Evolutionary conservation across 306 rosid genomes (phyloP), one percentile per base, ranked within the genome.

Genomic region (Rubus parviflorus): DNA sequence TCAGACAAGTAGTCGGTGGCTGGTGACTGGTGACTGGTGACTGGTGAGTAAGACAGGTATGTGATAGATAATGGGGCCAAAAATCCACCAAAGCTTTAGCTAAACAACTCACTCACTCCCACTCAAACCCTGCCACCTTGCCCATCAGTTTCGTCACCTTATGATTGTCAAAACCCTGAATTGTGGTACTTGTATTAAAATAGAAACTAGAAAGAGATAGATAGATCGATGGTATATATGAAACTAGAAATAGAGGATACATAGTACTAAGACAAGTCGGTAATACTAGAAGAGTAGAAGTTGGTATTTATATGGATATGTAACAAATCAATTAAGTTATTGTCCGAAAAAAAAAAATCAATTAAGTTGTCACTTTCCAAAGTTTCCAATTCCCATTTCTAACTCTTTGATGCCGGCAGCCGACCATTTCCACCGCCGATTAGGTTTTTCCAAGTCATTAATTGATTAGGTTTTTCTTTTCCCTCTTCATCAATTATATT

Each of bases 381-480:
- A 30, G 35, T 30, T 30, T 30, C 35, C 35, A 30, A 30, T 2
- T 30, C 35, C 35, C 35, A 30, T 30, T 30, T 30, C 35, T 30
- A 30, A 30, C 64, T 58, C 17, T 41, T 23, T 51, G 35, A 48
- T 54, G 68, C 54, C 82, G 42, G 48, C 83, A 68, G 73, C 81
- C 85, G 83, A 57, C 88, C 72, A 48, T 37, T 67, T 46, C n/a
- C 76, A 17, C 56, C 43, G 54, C 62, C 58, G 42, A 61, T 56
- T 25, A 35, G 35, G 35, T 30, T 30, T 30, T 30, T 30, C 35
- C 35, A 30, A 30, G 35, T 0, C 35, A 30, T 30, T 30, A 2
- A 25, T 25, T 1, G 30, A 30, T 30, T 30, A 30, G 37, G n/a
- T 76, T 12, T 2, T 25, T 14, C 10, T 4, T 56, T 52, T 8